Evolutionary conservation across 139 green algal genomes (phyloP).

Genomic region (Chlamydomonas sp.): DNA sequence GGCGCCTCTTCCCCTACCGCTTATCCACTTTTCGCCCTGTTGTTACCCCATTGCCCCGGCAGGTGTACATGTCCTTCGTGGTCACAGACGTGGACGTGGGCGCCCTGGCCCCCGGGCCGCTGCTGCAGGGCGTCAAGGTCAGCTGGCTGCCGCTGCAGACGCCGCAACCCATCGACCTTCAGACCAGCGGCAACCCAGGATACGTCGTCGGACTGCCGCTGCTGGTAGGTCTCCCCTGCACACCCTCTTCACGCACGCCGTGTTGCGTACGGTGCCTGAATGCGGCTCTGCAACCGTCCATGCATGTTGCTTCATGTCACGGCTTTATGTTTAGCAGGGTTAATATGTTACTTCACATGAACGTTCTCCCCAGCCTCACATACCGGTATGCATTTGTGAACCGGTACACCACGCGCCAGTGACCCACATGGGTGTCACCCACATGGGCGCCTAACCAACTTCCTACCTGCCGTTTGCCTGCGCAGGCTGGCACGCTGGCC

Average conservation of each 20-base stretch:
- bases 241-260: too few species aligned
- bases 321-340: neutral
- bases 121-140: constrained; percentile 33
- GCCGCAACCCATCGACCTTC: constrained; percentile 1
- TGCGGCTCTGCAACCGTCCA: neutral
- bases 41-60: neutral
- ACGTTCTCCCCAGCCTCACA: neutral
- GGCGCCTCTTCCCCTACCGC: too few species aligned
- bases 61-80: constrained; percentile 41
- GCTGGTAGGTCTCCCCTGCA: constrained; percentile 35
- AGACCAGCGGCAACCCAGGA: constrained; percentile 58
- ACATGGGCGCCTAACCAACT: too few species aligned
- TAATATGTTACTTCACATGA: neutral
- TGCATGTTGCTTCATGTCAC: neutral
- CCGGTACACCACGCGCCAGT: too few species aligned
- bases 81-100: constrained; percentile 34
- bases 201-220: constrained; percentile 57
- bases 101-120: neutral
- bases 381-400: neutral
- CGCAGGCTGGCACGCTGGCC: constrained; percentile 1
- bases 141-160: constrained; percentile 16
- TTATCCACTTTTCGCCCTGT: too few species aligned
- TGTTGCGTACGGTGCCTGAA: too few species aligned
- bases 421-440: too few species aligned
- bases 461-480: too few species aligned